Evolutionary conservation across 495 filamentous ascomycete genomes (phyloP), one percentile per base, ranked within the genome.

Genomic region (Hyaloscypha hepaticicola): DNA sequence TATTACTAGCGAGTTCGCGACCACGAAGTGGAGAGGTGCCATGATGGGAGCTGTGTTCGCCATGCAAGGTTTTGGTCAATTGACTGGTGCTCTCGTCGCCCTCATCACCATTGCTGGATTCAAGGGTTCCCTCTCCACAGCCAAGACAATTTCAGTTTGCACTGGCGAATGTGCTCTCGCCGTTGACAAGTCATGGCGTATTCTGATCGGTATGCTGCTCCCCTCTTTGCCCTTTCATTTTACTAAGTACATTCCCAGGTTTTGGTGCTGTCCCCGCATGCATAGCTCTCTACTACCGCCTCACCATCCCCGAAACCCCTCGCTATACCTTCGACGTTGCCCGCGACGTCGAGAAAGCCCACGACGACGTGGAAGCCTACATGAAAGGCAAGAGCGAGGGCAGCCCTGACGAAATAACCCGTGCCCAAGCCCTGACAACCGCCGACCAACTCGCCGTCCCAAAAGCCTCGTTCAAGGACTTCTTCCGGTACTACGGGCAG

Each of bases 151-250:
- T 11, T 76, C 70, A 5, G 69, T 77, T 16, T 92, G 90, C 77
- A 78, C 78, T 41, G 90, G 87, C 24, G 83, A 79, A 52, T 92
- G 90, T 74, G 77, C 77, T 25, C 65, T 87, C 24, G 88, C 89
- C 19, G 88, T 92, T n/a, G 91, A 94, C 77, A 91, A 91, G 79
- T 91, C 93, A 86, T 95, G 91, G 91, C 83, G 91, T 67, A 76
- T 83, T 5, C 76, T 93, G 38, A 88, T 95, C 21, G 56, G 90
- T 29, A 84, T 90, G 68, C 89, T 11, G 84, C 92, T 8, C 88
- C 89, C 7, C 89, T 83, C 49, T 84, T 81, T 69, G 80, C 88
- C 58, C 88, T 88, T 21, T 80, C 92, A 24, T 91, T 89, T 79
- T 92, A 83, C 74, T 87, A 88, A 57, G n/a, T n/a, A n/a, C n/a